Percentiles rank a stretch among this genome's conserved stretches.
Evolutionary conservation across 805 yeast genomes (phyloP).

Genomic region (Helenozyma baotianmanensis): DNA sequence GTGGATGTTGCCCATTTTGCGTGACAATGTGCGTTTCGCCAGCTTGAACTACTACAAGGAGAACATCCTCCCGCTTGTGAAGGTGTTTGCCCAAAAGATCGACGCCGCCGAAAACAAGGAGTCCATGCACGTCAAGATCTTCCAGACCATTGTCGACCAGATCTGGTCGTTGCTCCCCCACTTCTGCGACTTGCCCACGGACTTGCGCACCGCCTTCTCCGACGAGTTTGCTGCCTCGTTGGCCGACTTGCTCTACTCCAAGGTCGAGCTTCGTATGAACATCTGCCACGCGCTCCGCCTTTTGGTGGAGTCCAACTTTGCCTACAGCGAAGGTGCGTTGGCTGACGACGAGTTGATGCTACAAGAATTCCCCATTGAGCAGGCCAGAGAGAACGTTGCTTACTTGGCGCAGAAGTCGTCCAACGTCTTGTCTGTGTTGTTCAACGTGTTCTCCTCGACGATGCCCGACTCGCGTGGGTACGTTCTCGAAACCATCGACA

Average conservation of each 20-base stretch:
- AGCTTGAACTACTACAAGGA: constrained; percentile 57
- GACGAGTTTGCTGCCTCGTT: constrained; percentile 75
- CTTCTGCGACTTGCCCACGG: constrained; percentile 83
- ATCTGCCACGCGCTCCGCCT: constrained; percentile 78
- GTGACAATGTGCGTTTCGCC: constrained; percentile 79
- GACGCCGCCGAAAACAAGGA: constrained; percentile 41
- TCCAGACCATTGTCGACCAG: constrained; percentile 83
- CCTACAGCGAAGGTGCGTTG: constrained; percentile 57
- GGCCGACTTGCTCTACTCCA: constrained; percentile 68
- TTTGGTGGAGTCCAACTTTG: constrained; percentile 70
- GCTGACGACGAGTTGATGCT: constrained; percentile 53
- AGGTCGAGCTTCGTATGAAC: constrained; percentile 70
- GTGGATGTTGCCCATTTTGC: constrained; percentile 86
- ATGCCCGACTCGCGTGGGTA: constrained; percentile 77
- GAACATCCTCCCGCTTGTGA: constrained; percentile 62
- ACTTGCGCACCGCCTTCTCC: constrained; percentile 58
- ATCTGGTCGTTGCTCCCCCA: constrained; percentile 88
- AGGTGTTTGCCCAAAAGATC: constrained; percentile 49
- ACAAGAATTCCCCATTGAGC: constrained; percentile 53
- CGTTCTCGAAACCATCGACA: constrained; percentile 81
- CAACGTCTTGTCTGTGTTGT: constrained; percentile 78
- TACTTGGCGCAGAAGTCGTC: constrained; percentile 63
- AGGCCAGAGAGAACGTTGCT: constrained; percentile 54
- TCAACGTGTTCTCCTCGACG: constrained; percentile 91
- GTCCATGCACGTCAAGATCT: constrained; percentile 70